Evolutionary conservation across 2,329 filamentous ascomycete genomes (phyloP).

Genomic region (Colletotrichum theobromicola): DNA sequence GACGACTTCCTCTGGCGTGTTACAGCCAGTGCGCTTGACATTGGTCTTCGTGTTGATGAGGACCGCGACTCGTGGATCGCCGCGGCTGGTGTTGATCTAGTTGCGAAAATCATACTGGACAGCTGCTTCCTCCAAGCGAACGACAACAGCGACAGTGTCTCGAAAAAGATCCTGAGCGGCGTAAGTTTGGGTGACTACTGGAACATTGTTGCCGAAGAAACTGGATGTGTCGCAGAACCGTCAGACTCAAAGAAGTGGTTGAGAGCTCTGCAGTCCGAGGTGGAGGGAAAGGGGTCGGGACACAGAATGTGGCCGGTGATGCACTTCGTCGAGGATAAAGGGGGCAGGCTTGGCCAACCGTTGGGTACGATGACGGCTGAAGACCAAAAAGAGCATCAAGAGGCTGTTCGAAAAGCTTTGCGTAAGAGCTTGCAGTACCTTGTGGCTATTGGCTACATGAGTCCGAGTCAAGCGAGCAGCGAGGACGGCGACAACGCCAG

Average conservation of each 20-base stretch:
- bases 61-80: slow-evolving; percentile 20
- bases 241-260: neutral
- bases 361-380: neutral
- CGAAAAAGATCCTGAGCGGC: slow-evolving; percentile 16
- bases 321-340: slow-evolving; percentile 23
- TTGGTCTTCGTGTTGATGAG: slow-evolving; percentile 13
- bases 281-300: slow-evolving; percentile 1
- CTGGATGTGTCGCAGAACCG: neutral
- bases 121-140: neutral
- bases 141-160: neutral
- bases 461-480: neutral
- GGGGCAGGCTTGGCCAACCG: neutral
- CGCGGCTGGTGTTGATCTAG: slow-evolving; percentile 18
- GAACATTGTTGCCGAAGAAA: slow-evolving; percentile 20
- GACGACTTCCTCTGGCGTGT: slow-evolving; percentile 29
- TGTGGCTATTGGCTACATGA: slow-evolving; percentile 8
- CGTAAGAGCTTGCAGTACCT: slow-evolving; percentile 3
- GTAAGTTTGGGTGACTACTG: slow-evolving; percentile 24
- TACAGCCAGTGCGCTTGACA: slow-evolving; percentile 13
- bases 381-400: neutral
- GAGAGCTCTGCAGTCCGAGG: slow-evolving; percentile 1
- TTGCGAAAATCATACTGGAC: slow-evolving; percentile 18
- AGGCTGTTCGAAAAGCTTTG: neutral
- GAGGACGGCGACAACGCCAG: neutral
- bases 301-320: slow-evolving; percentile 31